Conservation (phyloP, 2,329 filamentous ascomycete species). For the Grosmannia huntii region DNA sequence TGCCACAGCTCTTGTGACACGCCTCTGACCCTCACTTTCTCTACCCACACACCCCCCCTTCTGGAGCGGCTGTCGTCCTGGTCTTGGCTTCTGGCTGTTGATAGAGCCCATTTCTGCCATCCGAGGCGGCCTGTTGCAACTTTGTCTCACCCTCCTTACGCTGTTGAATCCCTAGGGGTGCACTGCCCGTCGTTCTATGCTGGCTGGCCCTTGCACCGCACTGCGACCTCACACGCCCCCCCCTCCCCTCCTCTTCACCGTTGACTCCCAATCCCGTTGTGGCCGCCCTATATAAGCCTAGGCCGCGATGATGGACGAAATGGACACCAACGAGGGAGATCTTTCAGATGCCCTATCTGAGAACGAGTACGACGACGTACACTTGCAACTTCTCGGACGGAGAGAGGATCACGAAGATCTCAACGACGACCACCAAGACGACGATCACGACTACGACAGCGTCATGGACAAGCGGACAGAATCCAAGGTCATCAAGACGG, state of each 20-base stretch:
- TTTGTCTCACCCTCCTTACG: no score
- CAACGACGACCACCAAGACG: slow-evolving; percentile 45
- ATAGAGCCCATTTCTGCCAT: no score
- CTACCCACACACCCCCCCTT: background rate
- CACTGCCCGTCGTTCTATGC: no score
- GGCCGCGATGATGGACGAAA: slow-evolving; percentile 43
- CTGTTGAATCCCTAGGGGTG: no score
- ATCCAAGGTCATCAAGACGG: slow-evolving; percentile 19
- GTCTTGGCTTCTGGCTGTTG: no score
- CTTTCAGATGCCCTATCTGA: slow-evolving; percentile 48
- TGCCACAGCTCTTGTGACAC: slow-evolving; percentile 9
- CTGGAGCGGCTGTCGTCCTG: no score
- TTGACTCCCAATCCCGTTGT: slow-evolving; percentile 1
- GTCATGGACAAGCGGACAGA: slow-evolving; percentile 39
- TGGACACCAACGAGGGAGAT: slow-evolving; percentile 39
- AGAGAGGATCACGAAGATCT: slow-evolving; percentile 30
- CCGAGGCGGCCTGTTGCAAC: no score
- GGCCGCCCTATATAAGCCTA: slow-evolving; percentile 33
- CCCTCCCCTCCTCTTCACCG: background rate
- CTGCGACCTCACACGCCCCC: background rate
- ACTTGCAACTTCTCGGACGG: slow-evolving; percentile 25
- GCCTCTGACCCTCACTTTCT: background rate
- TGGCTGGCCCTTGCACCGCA: background rate
- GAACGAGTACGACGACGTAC: slow-evolving; percentile 39
- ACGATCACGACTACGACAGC: slow-evolving; percentile 36